These are phyloP conservation scores for Coniella vitis DNA, from an alignment of 2,329 filamentous ascomycete genomes.

Conservation along the genomic window DNA sequence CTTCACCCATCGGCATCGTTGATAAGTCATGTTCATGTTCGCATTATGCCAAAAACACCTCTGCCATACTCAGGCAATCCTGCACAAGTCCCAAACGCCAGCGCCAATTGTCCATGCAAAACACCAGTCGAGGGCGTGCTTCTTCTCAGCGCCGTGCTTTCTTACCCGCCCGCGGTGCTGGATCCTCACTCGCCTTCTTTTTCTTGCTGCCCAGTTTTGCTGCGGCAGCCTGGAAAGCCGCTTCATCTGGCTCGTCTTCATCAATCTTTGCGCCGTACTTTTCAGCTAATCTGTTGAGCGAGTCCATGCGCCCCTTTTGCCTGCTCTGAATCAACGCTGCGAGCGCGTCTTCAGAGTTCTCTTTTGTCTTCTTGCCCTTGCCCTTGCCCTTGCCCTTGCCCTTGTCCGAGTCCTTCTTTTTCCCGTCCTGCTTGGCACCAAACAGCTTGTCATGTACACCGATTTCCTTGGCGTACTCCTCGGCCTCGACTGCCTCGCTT, in stretches of 20 bases:
- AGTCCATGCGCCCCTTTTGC: slow-evolving; percentile 54
- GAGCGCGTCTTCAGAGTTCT: slow-evolving; percentile 29
- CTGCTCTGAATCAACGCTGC: slow-evolving; percentile 69
- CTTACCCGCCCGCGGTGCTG: slow-evolving; percentile 10
- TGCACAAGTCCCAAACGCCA: slow-evolving; percentile 7
- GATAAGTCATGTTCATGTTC: too few species aligned
- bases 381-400: slow-evolving; percentile 31
- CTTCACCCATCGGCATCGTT: too few species aligned
- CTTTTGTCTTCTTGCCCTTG: slow-evolving; percentile 22
- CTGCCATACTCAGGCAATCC: too few species aligned
- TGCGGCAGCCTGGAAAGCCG: slow-evolving; percentile 53
- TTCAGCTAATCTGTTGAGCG: slow-evolving; percentile 64
- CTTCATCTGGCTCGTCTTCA: slow-evolving; percentile 56
- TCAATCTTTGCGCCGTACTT: slow-evolving; percentile 57
- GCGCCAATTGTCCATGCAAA: not conserved
- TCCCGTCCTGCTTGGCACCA: slow-evolving; percentile 37
- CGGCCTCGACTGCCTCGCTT: slow-evolving; percentile 65
- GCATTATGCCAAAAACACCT: too few species aligned
- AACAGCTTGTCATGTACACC: slow-evolving; percentile 67
- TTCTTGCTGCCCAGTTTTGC: slow-evolving; percentile 37
- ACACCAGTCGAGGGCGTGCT: not conserved
- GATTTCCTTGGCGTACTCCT: slow-evolving; percentile 67
- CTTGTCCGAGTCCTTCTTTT: not conserved
- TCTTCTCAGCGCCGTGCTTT: slow-evolving; percentile 19
- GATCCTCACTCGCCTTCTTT: slow-evolving; percentile 19